These are phyloP conservation scores for Rhizophagus clarus DNA, from an alignment of 192 early-diverging fungal genomes.

Conservation along the genomic window DNA sequence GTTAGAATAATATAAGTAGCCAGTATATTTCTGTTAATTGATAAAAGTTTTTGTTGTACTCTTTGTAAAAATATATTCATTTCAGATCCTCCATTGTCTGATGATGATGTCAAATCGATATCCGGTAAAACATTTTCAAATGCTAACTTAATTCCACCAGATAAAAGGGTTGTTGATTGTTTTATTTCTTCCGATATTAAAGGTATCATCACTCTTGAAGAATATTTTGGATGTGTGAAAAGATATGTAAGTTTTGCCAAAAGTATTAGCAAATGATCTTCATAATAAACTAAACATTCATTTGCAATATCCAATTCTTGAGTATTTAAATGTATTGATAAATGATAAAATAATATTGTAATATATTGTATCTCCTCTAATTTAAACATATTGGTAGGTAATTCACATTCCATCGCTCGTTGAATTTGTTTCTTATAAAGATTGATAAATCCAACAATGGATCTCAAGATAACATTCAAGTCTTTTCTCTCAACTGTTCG, in stretches of 20 bases:
- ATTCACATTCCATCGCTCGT: conserved; percentile 42
- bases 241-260: conserved; percentile 42
- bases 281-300: conserved; percentile 37
- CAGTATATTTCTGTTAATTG: conserved; percentile 26
- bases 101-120: neutral
- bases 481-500: conserved; percentile 43
- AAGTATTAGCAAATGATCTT: conserved; percentile 38
- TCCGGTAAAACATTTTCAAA: neutral
- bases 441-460: conserved; percentile 49
- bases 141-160: conserved; percentile 9
- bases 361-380: conserved; percentile 56
- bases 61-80: conserved; percentile 25
- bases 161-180: neutral
- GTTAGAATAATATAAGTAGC: conserved; percentile 23
- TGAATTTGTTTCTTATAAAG: conserved; percentile 49
- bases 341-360: conserved; percentile 53
- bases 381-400: conserved; percentile 41
- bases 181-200: conserved; percentile 15
- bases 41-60: conserved; percentile 29
- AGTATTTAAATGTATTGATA: conserved; percentile 44
- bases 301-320: conserved; percentile 31
- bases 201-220: conserved; percentile 15
- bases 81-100: neutral
- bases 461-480: conserved; percentile 42
- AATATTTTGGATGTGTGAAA: conserved; percentile 40